Base-by-base conservation (phyloP, 352 stramenopile species). In the Phytopythium oedochilum region DNA sequence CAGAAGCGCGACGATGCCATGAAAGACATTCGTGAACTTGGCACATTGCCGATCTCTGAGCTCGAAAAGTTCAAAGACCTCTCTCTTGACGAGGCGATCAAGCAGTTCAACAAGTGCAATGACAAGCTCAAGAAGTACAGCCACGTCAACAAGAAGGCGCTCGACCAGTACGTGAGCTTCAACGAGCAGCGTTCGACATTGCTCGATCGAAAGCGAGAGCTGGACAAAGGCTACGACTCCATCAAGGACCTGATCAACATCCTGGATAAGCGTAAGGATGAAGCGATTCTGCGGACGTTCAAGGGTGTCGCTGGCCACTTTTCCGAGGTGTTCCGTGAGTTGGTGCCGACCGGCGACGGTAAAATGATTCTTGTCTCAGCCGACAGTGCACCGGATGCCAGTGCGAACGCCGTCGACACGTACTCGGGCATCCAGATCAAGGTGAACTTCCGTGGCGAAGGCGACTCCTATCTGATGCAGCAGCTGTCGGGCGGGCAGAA, bases 131-230 rank as follows among this genome's bases (percentile, higher is more conserved):
- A 99, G 65, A 96, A 97, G 56, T 99, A 98, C 66, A 96, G 77
- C 55, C 96, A 99, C 64, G 97, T 99, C 31, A 99, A 99, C 85
- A 99, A 99, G 65, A 99, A 99, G 75, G 98, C 98, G 0, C 89
- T 99, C 45, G 96, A 99, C 68, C 98, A 99, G 70, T 99, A 98
- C 65, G 86, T 99, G 35, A 99, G 91, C 64, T 99, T 99, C 70
- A 97, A 86, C 49, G 96, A 99, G 53, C 95, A 94, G 55, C 69
- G 86, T 20, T 68, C 61, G 20, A 80, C 81, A 14, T 81, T 99
- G 29, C 66, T 99, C 31, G 87, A 97, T 28, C 83, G 98, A 8
- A 98, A 99, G 64, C 66, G 90, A 35, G 97, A 99, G 64, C 81
- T 99, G 20, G 97, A 99, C 62, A 73, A 92, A 40, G 96, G 91